These are phyloP conservation scores for Sclerotinia nivalis DNA, from an alignment of 2,329 filamentous ascomycete species.

Conservation along the genomic window DNA sequence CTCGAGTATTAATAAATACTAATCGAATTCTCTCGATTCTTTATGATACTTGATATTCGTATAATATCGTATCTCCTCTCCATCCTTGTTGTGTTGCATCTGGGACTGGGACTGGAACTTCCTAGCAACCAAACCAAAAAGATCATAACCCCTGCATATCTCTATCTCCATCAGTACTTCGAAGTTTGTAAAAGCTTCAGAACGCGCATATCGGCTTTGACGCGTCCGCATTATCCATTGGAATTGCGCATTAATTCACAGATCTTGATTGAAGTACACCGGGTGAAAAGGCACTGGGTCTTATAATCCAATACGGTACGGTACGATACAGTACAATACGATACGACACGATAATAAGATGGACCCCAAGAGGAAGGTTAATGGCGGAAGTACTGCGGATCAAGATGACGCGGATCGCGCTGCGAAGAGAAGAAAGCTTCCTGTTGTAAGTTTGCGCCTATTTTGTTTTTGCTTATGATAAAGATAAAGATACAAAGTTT, in stretches of 20 bases:
- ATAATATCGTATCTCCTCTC: slow-evolving; percentile 2
- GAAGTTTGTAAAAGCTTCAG: slow-evolving; percentile 22
- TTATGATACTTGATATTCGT: slow-evolving; percentile 3
- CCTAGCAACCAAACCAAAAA: slow-evolving; percentile 13
- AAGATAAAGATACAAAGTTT: slow-evolving; percentile 21
- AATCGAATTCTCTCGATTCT: not conserved
- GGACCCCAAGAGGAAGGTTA: slow-evolving; percentile 57
- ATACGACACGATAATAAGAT: slow-evolving; percentile 30
- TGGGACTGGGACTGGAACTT: not conserved
- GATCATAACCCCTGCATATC: slow-evolving; percentile 22
- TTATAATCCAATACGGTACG: not conserved
- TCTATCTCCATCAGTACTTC: slow-evolving; percentile 17
- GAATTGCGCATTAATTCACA: slow-evolving; percentile 22
- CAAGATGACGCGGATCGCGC: slow-evolving; percentile 55
- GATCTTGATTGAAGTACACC: slow-evolving; percentile 1
- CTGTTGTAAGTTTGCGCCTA: slow-evolving; percentile 50
- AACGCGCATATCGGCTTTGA: slow-evolving; percentile 24
- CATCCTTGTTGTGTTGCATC: slow-evolving; percentile 18
- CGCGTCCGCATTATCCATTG: slow-evolving; percentile 19
- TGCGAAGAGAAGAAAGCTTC: slow-evolving; percentile 58
- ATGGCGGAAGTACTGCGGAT: slow-evolving; percentile 43
- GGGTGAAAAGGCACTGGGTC: not conserved
- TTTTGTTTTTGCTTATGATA: slow-evolving; percentile 18
- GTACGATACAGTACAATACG: slow-evolving; percentile 4
- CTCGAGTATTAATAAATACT: not conserved